Conservation (phyloP, 1,139 yeast genomes). For the Debaryomycetaceae sp. region DNA sequence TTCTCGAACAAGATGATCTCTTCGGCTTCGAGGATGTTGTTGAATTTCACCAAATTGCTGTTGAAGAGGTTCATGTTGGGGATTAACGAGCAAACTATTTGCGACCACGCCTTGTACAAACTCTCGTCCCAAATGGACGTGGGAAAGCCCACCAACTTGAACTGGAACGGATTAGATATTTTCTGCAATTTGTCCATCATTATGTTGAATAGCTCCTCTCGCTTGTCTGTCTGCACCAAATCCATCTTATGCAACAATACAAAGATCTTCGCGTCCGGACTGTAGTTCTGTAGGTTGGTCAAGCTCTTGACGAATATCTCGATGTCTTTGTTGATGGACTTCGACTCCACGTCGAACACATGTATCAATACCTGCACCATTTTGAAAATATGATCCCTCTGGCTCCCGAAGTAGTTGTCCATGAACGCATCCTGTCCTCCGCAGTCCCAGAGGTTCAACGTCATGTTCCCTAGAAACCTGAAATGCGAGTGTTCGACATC, state of each 20-base stretch:
- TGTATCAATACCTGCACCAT: slow-evolving; percentile 97
- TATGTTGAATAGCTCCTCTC: slow-evolving; percentile 76
- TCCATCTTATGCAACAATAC: slow-evolving; percentile 96
- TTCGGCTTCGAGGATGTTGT: slow-evolving; percentile 75
- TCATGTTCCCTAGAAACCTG: slow-evolving; percentile 90
- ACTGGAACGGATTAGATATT: slow-evolving; percentile 75
- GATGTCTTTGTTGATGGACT: slow-evolving; percentile 88
- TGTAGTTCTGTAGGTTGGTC: slow-evolving; percentile 75
- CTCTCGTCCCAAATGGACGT: slow-evolving; percentile 98
- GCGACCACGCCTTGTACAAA: slow-evolving; percentile 95
- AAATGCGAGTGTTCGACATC: slow-evolving; percentile 97
- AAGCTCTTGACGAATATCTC: slow-evolving; percentile 86
- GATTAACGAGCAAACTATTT: slow-evolving; percentile 88
- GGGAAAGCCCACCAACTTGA: slow-evolving; percentile 82
- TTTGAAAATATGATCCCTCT: slow-evolving; percentile 87
- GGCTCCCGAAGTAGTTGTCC: slow-evolving; percentile 87
- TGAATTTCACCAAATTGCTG: slow-evolving; percentile 69
- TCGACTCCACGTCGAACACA: slow-evolving; percentile 93
- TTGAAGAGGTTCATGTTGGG: slow-evolving; percentile 88
- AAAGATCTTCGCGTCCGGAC: slow-evolving; percentile 90
- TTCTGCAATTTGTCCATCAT: slow-evolving; percentile 82
- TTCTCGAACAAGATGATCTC: slow-evolving; percentile 91
- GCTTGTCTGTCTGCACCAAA: slow-evolving; percentile 79
- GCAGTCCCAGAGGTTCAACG: slow-evolving; percentile 95
- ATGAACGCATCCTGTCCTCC: slow-evolving; percentile 97